Base-by-base conservation (phyloP, 176 grass and related monocot species). In the Aegilops tauschii region DNA sequence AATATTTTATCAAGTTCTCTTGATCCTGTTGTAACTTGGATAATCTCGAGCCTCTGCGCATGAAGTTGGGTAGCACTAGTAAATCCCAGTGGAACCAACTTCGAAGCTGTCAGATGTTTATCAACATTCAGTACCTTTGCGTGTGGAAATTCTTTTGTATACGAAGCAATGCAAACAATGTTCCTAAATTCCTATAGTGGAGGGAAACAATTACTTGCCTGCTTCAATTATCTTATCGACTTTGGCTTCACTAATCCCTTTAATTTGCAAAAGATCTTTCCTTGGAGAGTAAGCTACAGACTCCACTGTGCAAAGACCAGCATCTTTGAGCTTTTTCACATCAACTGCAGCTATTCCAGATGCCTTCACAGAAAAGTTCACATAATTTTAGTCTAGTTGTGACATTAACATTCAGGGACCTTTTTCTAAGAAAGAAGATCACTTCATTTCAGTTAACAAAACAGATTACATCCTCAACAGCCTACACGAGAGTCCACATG, bases 221-320 rank as follows among this genome's bases (percentile, higher is more conserved):
- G 92, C 96, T 92, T 95, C 93, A 88, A 95, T 95, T 80, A 98
- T 98, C 82, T 98, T 98, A 64, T 98, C 93, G 3, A 98, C 88
- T 92, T 98, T 95, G 56, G 93, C 93, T 86, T 98, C 96, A 89
- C 96, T 95, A 69, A 98, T 94, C 49, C 93, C 93, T 92, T 98
- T 98, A 54, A 98, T 98, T 92, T 92, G 96, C 77, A 98, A 84
- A 86, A 98, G 93, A 84, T 98, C 93, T 89, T 98, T 98, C 34
- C 96, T 93, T 32, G 96, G 96, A 54, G 93, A 89, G 79, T 94
- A 95, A 78, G 47, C 93, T 47, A 98, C 92, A 69, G 90, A 84
- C 77, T 98, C 96, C 32, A 98, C 93, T 78, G 96, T 98, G 88
- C 91, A 98, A 31, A 94, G 90, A 74, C 96, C 96, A 75, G 91